Percentiles rank a stretch among this genome's conserved stretches.
phyloP scores from a whole-genome alignment of 148 eudicot genomes.

The Camellia japonica region DNA sequence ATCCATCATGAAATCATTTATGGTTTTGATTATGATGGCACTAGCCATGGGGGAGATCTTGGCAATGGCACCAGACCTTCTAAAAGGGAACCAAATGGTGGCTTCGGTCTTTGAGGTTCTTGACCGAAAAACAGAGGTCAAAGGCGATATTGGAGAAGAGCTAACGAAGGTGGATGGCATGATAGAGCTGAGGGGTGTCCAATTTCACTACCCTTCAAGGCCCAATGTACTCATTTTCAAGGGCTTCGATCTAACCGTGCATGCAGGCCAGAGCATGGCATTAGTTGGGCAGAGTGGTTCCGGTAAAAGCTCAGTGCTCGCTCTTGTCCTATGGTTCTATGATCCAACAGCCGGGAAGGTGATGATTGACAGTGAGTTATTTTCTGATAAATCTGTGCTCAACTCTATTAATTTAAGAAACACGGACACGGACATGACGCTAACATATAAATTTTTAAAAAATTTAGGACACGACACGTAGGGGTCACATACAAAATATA shows the following conservation, averaged over 20 bases:
- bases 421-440: too few relatives aligned
- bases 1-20: slow-evolving; percentile 90
- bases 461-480: too few relatives aligned
- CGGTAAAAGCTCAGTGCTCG: slow-evolving; percentile 85
- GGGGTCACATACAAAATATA: too few relatives aligned
- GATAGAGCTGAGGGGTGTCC: slow-evolving; percentile 68
- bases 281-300: slow-evolving; percentile 96
- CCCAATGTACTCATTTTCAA: slow-evolving; percentile 70
- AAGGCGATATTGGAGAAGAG: slow-evolving; percentile 74
- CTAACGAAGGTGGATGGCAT: slow-evolving; percentile 63
- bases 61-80: slow-evolving; percentile 91
- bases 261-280: slow-evolving; percentile 85
- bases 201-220: slow-evolving; percentile 88
- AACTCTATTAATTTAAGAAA: background rate
- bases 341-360: slow-evolving; percentile 82
- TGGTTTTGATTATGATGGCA: slow-evolving; percentile 93
- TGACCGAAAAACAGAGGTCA: slow-evolving; percentile 61
- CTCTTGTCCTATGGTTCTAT: slow-evolving; percentile 85
- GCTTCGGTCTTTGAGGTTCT: slow-evolving; percentile 90
- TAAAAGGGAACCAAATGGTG: slow-evolving; percentile 92
- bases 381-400: background rate
- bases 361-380: slow-evolving; percentile 71
- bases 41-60: slow-evolving; percentile 94
- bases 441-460: too few relatives aligned
- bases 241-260: slow-evolving; percentile 61